phyloP scores from a whole-genome alignment of 345 rosid species.

The Salix suchowensis region DNA sequence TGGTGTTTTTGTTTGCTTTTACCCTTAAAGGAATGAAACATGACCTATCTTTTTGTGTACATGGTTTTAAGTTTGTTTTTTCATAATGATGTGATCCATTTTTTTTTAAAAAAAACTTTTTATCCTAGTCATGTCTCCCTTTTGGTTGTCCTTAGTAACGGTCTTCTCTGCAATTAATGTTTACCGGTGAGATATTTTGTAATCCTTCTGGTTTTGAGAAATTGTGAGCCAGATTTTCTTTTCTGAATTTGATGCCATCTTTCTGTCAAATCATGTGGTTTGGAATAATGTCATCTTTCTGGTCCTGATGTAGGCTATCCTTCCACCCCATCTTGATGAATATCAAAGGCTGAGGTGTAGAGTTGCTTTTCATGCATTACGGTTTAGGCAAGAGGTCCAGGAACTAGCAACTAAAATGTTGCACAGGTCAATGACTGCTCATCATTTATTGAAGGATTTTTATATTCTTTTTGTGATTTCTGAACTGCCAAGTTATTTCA shows the following conservation, averaged over 20 bases:
- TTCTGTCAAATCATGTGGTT: not conserved
- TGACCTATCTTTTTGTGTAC: not conserved
- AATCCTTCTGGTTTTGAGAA: not conserved
- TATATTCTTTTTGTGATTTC: not conserved
- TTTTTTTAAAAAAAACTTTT: not conserved
- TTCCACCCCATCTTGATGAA: constrained; percentile 78
- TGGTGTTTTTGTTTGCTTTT: not conserved
- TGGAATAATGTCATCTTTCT: constrained; percentile 3
- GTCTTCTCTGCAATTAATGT: not conserved
- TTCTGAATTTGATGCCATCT: not conserved
- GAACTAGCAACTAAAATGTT: constrained; percentile 75
- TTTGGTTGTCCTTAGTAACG: not conserved
- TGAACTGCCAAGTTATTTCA: constrained; percentile 20
- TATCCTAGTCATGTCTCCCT: not conserved
- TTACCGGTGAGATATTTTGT: not conserved
- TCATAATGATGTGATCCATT: not conserved
- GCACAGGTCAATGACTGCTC: constrained; percentile 45
- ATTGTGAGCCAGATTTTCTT: not conserved
- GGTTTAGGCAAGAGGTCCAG: constrained; percentile 79
- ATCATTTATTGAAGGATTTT: not conserved
- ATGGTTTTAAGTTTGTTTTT: not conserved
- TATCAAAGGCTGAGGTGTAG: constrained; percentile 92
- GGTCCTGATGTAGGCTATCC: constrained; percentile 55
- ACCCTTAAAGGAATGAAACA: not conserved
- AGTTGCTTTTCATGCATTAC: constrained; percentile 81